A percentile compares a stretch with the other conserved stretches of the same genome.
These are phyloP conservation scores for Pythium brassicae DNA, from an alignment of 352 stramenopile genomes.

Conservation along the genomic window DNA sequence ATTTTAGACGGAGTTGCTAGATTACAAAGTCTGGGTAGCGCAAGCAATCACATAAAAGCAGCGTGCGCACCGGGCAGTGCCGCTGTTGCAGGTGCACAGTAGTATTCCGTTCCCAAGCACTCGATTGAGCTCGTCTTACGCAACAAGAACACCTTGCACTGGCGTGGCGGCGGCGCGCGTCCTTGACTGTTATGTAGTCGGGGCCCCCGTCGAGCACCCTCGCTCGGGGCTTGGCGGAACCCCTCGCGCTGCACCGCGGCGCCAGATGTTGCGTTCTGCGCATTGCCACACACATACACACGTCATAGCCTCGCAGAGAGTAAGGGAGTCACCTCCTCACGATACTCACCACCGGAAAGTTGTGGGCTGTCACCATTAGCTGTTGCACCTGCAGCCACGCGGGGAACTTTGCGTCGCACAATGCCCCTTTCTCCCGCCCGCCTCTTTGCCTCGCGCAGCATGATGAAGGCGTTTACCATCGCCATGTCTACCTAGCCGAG, in stretches of 20 bases:
- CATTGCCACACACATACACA: background rate
- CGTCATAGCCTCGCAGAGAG: too few species aligned
- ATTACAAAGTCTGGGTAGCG: too few species aligned
- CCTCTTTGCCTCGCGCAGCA: background rate
- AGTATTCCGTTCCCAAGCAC: background rate
- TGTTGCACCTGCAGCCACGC: too few species aligned
- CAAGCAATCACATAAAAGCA: too few species aligned
- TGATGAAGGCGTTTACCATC: background rate
- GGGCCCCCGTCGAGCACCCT: background rate
- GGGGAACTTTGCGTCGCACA: too few species aligned
- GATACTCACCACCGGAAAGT: background rate
- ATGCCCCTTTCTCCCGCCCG: background rate
- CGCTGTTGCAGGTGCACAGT: background rate
- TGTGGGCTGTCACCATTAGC: too few species aligned
- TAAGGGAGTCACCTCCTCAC: background rate
- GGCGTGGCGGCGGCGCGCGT: background rate
- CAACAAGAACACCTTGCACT: background rate
- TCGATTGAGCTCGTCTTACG: background rate
- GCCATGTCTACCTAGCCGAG: background rate
- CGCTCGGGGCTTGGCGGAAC: background rate
- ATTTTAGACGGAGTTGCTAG: too few species aligned
- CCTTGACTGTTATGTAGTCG: background rate
- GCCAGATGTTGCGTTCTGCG: background rate
- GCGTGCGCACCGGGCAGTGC: too few species aligned
- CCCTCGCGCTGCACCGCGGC: background rate